These are phyloP conservation scores for Periconia macrospinosa DNA, from an alignment of 2,329 filamentous ascomycete genomes.

Conservation along the genomic window DNA sequence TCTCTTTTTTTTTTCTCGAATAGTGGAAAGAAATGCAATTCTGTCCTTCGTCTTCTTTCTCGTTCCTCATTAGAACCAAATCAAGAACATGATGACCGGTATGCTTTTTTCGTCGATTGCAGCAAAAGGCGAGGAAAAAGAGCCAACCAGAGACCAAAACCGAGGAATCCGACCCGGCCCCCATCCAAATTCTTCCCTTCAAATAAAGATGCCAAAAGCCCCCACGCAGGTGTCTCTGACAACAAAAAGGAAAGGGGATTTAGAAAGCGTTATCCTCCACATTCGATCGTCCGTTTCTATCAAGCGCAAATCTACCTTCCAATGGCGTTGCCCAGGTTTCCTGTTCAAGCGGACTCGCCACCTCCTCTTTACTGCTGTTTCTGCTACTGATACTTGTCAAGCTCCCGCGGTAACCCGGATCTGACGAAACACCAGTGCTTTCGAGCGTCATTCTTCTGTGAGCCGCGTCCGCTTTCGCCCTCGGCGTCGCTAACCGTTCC, in stretches of 20 bases:
- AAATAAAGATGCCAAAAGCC: too few species aligned
- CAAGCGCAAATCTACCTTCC: slow-evolving; percentile 33
- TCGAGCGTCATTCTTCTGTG: not conserved
- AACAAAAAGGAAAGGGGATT: not conserved
- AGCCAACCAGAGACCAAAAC: too few species aligned
- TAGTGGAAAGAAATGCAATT: too few species aligned
- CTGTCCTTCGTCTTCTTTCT: too few species aligned
- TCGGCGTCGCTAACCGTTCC: slow-evolving; percentile 29
- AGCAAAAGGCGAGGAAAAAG: too few species aligned
- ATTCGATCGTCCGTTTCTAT: slow-evolving; percentile 2
- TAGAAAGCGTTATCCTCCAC: not conserved
- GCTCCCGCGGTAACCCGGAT: not conserved
- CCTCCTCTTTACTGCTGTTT: slow-evolving; percentile 20
- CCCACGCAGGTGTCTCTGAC: too few species aligned
- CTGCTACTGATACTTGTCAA: not conserved
- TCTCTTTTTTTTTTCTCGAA: too few species aligned
- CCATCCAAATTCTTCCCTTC: too few species aligned
- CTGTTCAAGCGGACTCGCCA: slow-evolving; percentile 19
- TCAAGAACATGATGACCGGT: too few species aligned
- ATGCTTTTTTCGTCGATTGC: too few species aligned
- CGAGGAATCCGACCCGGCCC: too few species aligned
- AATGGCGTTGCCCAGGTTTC: slow-evolving; percentile 41
- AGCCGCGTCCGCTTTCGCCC: slow-evolving; percentile 16
- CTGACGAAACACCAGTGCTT: not conserved
- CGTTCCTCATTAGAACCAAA: too few species aligned